Evolutionary conservation across 1,284 basidiomycete genomes (phyloP).

Genomic region (Trichosporon inkin): DNA sequence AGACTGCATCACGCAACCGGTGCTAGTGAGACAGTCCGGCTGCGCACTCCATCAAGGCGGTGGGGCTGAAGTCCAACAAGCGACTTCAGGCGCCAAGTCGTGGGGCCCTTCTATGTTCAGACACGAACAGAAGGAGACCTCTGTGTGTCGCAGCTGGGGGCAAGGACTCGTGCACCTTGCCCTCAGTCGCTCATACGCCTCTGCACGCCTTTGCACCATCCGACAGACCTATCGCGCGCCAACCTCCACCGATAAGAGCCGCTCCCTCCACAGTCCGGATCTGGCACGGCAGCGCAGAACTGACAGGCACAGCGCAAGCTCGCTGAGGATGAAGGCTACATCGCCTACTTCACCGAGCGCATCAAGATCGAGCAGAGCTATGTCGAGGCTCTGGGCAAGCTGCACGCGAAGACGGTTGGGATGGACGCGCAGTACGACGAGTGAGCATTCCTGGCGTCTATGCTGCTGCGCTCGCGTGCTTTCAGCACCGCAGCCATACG

Average conservation of each 20-base stretch:
- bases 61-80: no score
- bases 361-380: slow-evolving; percentile 76
- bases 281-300: background rate
- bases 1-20: no score
- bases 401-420: slow-evolving; percentile 66
- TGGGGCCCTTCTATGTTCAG: no score
- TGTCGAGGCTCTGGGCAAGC: slow-evolving; percentile 63
- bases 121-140: no score
- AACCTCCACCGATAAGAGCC: background rate
- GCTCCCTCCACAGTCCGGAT: background rate
- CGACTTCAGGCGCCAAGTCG: no score
- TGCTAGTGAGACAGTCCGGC: no score
- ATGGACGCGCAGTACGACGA: slow-evolving; percentile 56
- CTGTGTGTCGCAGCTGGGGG: no score
- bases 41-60: no score
- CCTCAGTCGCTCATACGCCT: no score
- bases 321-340: slow-evolving; percentile 63
- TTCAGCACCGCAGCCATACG: background rate
- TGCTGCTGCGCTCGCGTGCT: background rate
- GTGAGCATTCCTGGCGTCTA: slow-evolving; percentile 28
- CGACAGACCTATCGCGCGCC: background rate
- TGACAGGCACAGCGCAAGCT: slow-evolving; percentile 44
- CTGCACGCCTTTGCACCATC: no score
- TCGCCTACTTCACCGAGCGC: slow-evolving; percentile 77
- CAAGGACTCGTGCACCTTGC: no score